These are phyloP conservation scores for Aspergillus amoenus DNA, from an alignment of 2,329 filamentous ascomycete genomes.

Conservation along the genomic window DNA sequence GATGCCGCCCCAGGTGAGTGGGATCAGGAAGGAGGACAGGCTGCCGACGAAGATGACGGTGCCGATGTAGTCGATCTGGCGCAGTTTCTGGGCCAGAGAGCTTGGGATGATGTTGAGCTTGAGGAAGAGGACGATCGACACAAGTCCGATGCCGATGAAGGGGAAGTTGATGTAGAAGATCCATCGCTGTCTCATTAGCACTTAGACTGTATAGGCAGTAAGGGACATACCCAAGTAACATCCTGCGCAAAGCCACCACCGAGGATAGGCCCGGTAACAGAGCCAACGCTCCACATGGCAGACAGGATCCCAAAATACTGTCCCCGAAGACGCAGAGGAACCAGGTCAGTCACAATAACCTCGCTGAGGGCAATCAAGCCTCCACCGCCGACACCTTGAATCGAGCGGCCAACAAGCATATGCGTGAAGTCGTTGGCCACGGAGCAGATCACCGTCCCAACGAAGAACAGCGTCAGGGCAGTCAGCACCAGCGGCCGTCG, in stretches of 20 bases:
- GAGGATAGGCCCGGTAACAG: constrained; percentile 42
- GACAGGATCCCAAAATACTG: constrained; percentile 42
- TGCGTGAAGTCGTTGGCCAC: constrained; percentile 44
- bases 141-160: constrained; percentile 29
- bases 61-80: constrained; percentile 32
- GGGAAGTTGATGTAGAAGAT: constrained; percentile 41
- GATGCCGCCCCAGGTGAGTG: constrained; percentile 32
- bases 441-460: constrained; percentile 45
- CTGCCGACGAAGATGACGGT: constrained; percentile 28
- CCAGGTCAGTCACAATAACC: constrained; percentile 46
- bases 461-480: constrained; percentile 44
- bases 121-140: constrained; percentile 12
- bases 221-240: constrained; percentile 35
- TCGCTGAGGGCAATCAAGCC: constrained; percentile 46
- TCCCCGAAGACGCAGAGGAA: constrained; percentile 42
- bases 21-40: constrained; percentile 30
- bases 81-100: constrained; percentile 7
- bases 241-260: constrained; percentile 40
- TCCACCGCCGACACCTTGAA: constrained; percentile 48
- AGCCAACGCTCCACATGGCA: constrained; percentile 42
- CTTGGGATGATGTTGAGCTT: constrained; percentile 4
- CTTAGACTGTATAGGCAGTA: no score
- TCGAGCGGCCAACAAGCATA: constrained; percentile 47
- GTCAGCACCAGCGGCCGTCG: constrained; percentile 43
- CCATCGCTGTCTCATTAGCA: constrained; percentile 25